Conservation (phyloP, 306 rosid species). For the Gastrolobium bilobum region DNA sequence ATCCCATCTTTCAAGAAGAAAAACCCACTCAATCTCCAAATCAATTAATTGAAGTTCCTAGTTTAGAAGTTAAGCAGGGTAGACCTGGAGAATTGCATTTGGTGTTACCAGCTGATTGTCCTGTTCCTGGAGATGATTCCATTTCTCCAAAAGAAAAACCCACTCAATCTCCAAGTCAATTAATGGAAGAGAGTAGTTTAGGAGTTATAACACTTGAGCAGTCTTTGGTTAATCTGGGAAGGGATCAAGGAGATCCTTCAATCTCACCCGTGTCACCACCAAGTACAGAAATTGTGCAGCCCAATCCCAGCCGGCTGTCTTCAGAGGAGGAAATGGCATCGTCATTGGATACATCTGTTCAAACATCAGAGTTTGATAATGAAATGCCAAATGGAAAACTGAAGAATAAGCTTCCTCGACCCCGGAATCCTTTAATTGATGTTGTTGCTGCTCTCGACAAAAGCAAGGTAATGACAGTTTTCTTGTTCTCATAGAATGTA, state of each 20-base stretch:
- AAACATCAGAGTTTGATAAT: constrained; percentile 51
- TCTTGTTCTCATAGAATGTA: constrained; percentile 41
- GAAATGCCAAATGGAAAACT: constrained; percentile 63
- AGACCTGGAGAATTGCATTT: constrained; percentile 41
- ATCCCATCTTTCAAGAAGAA: constrained; percentile 46
- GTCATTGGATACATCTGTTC: constrained; percentile 52
- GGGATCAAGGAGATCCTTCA: constrained; percentile 50
- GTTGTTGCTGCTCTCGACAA: constrained; percentile 83
- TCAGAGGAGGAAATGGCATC: constrained; percentile 58
- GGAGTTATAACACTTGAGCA: constrained; percentile 55
- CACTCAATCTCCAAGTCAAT: constrained; percentile 48
- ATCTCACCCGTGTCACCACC: constrained; percentile 49
- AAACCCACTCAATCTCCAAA: constrained; percentile 41
- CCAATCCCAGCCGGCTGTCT: constrained; percentile 50
- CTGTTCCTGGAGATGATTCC: constrained; percentile 46
- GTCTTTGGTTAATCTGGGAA: constrained; percentile 53
- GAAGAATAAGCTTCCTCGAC: constrained; percentile 72
- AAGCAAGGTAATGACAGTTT: constrained; percentile 79
- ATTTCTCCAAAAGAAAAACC: constrained; percentile 40
- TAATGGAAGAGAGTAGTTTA: constrained; percentile 51
- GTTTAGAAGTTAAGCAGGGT: constrained; percentile 21
- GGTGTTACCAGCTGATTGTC: constrained; percentile 46
- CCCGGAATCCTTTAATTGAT: constrained; percentile 79
- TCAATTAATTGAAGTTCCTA: constrained; percentile 45
- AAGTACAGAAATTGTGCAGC: constrained; percentile 52